Conservation (phyloP, 345 rosid genomes). For the Melaleuca alternifolia region DNA sequence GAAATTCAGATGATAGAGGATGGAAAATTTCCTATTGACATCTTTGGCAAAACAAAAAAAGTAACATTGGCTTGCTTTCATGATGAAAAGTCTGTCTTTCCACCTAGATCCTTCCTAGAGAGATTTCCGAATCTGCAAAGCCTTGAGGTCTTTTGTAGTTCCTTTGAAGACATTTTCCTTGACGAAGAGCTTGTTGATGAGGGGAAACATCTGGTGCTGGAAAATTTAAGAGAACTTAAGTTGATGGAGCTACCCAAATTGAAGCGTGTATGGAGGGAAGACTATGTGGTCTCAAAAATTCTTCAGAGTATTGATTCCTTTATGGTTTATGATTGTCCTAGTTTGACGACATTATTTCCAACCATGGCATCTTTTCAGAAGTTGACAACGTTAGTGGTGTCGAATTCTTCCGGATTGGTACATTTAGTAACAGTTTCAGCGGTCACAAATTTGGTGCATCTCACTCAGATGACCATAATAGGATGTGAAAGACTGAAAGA, state of each 20-base stretch:
- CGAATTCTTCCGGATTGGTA: neutral
- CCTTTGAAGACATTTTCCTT: neutral
- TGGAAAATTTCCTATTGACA: neutral
- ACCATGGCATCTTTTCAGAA: accelerated
- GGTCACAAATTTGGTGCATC: neutral
- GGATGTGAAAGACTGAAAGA: neutral
- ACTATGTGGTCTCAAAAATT: neutral
- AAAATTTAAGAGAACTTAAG: neutral
- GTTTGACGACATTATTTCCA: neutral
- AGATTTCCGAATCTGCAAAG: neutral
- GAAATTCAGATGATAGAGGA: neutral
- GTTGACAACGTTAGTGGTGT: accelerated
- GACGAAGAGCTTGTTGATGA: neutral
- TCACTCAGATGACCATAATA: accelerated
- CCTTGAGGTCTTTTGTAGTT: neutral
- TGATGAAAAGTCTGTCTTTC: neutral
- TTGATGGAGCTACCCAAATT: neutral
- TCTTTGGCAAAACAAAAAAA: neutral
- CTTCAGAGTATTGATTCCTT: accelerated
- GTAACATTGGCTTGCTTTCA: neutral
- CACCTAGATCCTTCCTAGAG: neutral
- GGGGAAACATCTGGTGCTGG: accelerated
- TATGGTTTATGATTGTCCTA: neutral
- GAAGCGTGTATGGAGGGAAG: neutral
- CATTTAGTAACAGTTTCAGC: accelerated